Evolutionary conservation across 306 rosid genomes (phyloP).

Genomic region (Hylodesmum podocarpum): DNA sequence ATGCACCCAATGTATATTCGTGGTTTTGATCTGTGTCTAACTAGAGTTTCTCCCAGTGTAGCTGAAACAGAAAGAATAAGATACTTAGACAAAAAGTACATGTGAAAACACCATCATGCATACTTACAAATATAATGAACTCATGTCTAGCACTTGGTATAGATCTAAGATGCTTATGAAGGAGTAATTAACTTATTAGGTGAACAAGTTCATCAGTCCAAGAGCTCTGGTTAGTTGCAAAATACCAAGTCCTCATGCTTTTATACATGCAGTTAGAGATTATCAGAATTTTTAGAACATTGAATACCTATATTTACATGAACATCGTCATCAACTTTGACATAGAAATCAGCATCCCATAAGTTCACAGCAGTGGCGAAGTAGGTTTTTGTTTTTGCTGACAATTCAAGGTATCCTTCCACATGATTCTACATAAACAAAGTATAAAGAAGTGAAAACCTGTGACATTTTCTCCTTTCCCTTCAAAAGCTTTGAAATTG

Average conservation of each 20-base stretch:
- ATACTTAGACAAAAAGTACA: not conserved
- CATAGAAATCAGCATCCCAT: constrained; percentile 99
- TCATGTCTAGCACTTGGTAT: not conserved
- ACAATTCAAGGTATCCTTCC: constrained; percentile 97
- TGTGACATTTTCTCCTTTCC: not conserved
- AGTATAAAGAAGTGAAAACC: constrained; percentile 13
- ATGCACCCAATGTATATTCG: constrained; percentile 93
- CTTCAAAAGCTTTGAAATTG: not conserved
- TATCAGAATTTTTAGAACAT: not conserved
- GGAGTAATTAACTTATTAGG: not conserved
- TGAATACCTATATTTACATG: constrained; percentile 91
- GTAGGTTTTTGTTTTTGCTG: constrained; percentile 92
- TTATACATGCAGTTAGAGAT: not conserved
- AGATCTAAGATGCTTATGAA: constrained; percentile 14
- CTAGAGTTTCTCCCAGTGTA: constrained; percentile 92
- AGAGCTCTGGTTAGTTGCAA: not conserved
- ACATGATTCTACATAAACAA: constrained; percentile 74
- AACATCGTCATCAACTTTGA: constrained; percentile 97
- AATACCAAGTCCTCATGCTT: constrained; percentile 4
- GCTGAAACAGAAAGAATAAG: constrained; percentile 52
- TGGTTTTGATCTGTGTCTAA: constrained; percentile 76
- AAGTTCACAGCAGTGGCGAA: constrained; percentile 79
- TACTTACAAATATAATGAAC: constrained; percentile 19
- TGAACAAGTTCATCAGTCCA: not conserved
- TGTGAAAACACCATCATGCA: not conserved